Percentiles rank a stretch among this genome's conserved stretches.
Conservation (phyloP, 768 basidiomycete species). For the Kondoa subrosea region DNA sequence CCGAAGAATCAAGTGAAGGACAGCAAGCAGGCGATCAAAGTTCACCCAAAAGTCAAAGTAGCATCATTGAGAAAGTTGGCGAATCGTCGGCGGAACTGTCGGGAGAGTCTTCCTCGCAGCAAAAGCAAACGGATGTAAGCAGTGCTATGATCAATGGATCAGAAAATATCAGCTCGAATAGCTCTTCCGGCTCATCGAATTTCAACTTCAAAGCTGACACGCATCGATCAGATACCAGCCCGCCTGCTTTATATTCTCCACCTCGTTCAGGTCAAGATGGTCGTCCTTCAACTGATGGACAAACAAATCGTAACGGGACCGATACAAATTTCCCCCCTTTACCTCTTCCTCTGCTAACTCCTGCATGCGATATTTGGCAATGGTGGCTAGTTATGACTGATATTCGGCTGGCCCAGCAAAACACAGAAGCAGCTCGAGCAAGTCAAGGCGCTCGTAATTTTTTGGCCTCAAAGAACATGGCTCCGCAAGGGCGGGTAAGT, state of each 20-base stretch:
- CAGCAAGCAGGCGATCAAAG: background rate
- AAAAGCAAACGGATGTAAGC: background rate
- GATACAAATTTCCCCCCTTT: background rate
- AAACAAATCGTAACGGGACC: background rate
- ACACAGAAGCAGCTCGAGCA: background rate
- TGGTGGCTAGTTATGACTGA: background rate
- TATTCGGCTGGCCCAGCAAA: background rate
- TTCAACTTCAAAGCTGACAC: slow-evolving; percentile 1
- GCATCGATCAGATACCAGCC: background rate
- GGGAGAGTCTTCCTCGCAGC: background rate
- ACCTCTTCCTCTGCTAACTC: background rate
- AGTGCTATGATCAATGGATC: no score
- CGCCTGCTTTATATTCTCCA: background rate
- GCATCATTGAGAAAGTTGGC: background rate
- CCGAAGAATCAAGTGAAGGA: slow-evolving; percentile 3
- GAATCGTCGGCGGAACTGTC: background rate
- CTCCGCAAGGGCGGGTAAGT: background rate
- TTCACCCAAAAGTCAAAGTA: background rate
- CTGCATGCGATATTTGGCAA: background rate
- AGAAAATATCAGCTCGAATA: background rate
- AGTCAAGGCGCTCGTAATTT: background rate
- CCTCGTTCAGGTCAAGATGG: background rate
- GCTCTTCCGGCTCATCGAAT: slow-evolving; percentile 9
- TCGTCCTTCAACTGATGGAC: background rate
- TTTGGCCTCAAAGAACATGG: background rate